A percentile compares a stretch with the other conserved stretches of the same genome.
These are phyloP conservation scores for Tothia fuscella DNA, from an alignment of 2,329 filamentous ascomycete genomes.

Conservation along the genomic window DNA sequence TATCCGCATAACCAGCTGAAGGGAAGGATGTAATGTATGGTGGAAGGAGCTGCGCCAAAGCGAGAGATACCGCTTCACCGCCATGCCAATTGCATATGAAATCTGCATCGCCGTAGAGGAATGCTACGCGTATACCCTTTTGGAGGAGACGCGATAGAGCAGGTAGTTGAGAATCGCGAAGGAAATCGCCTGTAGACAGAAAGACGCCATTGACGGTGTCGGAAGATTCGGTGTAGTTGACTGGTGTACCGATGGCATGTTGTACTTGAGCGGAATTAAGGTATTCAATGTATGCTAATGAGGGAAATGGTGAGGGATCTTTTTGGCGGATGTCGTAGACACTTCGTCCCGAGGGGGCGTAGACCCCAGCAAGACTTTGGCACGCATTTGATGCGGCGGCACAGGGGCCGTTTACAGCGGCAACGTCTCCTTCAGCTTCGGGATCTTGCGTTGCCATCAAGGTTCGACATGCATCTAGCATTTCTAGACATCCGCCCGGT, in stretches of 20 bases:
- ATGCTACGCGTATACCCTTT: slow-evolving; percentile 42
- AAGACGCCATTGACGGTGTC: slow-evolving; percentile 31
- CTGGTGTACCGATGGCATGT: slow-evolving; percentile 36
- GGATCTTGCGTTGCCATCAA: slow-evolving; percentile 21
- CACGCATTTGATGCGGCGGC: slow-evolving; percentile 14
- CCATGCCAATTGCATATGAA: slow-evolving; percentile 54
- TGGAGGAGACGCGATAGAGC: slow-evolving; percentile 31
- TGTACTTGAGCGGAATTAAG: slow-evolving; percentile 36
- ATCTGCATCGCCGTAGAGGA: slow-evolving; percentile 57
- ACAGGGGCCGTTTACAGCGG: slow-evolving; percentile 21
- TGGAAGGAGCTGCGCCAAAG: slow-evolving; percentile 37
- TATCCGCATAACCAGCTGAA: slow-evolving; percentile 57
- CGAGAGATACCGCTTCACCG: slow-evolving; percentile 57
- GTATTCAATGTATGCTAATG: slow-evolving; percentile 36
- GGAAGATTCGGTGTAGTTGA: slow-evolving; percentile 37
- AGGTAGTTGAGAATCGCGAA: slow-evolving; percentile 27
- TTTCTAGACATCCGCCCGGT: slow-evolving; percentile 40
- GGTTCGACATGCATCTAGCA: slow-evolving; percentile 23
- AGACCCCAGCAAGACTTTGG: slow-evolving; percentile 6
- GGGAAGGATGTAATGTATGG: slow-evolving; percentile 45
- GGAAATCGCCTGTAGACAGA: slow-evolving; percentile 29
- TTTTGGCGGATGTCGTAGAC: slow-evolving; percentile 36
- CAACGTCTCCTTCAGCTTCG: slow-evolving; percentile 22
- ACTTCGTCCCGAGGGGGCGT: slow-evolving; percentile 17
- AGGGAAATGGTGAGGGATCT: slow-evolving; percentile 24